Percentiles rank a stretch among this genome's conserved stretches.
Conservation (phyloP, 192 early-diverging fungal species). For the Entomortierella parvispora region DNA sequence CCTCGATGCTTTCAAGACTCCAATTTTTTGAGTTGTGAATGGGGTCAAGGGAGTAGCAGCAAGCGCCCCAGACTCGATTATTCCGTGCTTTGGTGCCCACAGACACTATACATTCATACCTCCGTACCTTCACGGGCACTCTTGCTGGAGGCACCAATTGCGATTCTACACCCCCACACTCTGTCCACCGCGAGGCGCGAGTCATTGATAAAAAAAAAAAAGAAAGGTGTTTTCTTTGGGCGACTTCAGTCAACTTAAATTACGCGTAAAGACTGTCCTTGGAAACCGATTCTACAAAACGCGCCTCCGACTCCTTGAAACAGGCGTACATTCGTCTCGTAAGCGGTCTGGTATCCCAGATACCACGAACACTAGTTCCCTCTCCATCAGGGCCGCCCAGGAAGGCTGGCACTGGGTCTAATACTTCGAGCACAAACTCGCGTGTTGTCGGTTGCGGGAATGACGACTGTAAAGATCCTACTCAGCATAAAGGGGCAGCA, state of each 20-base stretch:
- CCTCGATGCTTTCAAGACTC: no score
- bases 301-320: slow-evolving; percentile 44
- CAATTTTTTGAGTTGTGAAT: no score
- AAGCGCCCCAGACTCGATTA: no score
- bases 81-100: no score
- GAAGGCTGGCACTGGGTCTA: slow-evolving; percentile 8
- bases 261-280: slow-evolving; percentile 48
- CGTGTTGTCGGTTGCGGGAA: slow-evolving; percentile 62
- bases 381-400: background rate
- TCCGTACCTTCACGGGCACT: no score
- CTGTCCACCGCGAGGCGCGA: no score
- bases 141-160: no score
- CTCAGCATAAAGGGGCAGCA: no score
- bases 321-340: slow-evolving; percentile 40
- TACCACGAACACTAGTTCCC: background rate
- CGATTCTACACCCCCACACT: no score
- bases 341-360: slow-evolving; percentile 23
- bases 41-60: no score
- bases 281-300: slow-evolving; percentile 36
- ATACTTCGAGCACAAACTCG: slow-evolving; percentile 63
- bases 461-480: slow-evolving; percentile 51
- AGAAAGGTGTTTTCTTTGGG: background rate
- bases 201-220: slow-evolving; percentile 4
- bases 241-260: background rate
- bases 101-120: no score